Base-by-base conservation (phyloP, 139 green algal genomes). In the Tetraselmis chui region DNA sequence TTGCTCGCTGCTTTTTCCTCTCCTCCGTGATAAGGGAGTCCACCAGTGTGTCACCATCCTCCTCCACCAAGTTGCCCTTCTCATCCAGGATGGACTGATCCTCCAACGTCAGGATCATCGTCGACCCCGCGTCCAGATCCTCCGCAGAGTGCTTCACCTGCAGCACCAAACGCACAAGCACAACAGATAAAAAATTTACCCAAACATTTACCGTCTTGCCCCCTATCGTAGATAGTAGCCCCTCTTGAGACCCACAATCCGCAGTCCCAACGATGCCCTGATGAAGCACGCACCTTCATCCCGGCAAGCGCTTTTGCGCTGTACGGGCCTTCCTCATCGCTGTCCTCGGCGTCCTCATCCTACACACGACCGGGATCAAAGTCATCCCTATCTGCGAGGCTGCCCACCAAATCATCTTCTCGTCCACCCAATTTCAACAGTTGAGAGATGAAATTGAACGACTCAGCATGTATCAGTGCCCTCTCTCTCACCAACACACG, bases 71-170 rank as follows among this genome's bases (percentile, higher is more conserved):
- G 26, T 89, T 83, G 0, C 92, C 93, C 30, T 87, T 85, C 24
- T 95, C 91, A 75, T 96, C 92, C 67, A 98, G 84, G 30, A 98
- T 91, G 78, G 81, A 79, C 78, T 84, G 80, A 88, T 98, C 94
- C 58, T 92, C 92, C 58, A 98, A 89, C 27, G 94, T 98, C 31
- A 98, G 85, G 30, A 98, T 92, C 83, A 96, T 84, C 23, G 89
- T 92, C 83, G 95, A 90, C 0, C 92, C 94, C 78, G 91, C 92
- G 1, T 59, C 79, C 77, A 97, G 85, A 1, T 95, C 92, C 0
- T 89, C 87, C 0, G 82, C 88, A 5, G 75, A 83, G 79, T 93
- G 89, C 31, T 85, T 85, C 5, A 91, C 86, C 79, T 86, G 31
- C 76, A 85, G 28, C 1, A 78, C 58, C 5, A 26, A 23, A 45